These are phyloP conservation scores for Lentinula edodes DNA, from an alignment of 768 basidiomycete genomes.

Conservation along the genomic window DNA sequence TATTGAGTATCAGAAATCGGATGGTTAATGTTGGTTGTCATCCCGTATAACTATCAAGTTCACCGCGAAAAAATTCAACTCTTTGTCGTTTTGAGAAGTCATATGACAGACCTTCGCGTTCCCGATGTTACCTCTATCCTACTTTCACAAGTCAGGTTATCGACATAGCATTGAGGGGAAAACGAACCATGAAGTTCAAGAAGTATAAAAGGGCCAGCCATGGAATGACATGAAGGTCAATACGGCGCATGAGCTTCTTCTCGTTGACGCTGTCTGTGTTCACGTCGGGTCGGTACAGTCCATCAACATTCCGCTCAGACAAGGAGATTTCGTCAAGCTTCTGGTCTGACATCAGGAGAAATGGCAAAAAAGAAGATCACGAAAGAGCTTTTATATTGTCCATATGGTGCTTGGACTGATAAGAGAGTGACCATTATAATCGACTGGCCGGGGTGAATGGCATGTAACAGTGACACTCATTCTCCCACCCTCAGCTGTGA, in stretches of 20 bases:
- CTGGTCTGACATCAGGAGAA: background rate
- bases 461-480: background rate
- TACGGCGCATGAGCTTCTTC: slow-evolving; percentile 48
- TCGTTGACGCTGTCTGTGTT: slow-evolving; percentile 52
- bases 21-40: slow-evolving; percentile 45
- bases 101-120: slow-evolving; percentile 55
- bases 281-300: slow-evolving; percentile 44
- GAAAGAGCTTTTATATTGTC: background rate
- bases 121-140: slow-evolving; percentile 58
- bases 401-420: background rate
- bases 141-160: background rate
- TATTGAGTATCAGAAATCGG: slow-evolving; percentile 58
- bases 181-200: slow-evolving; percentile 52
- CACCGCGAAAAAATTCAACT: background rate
- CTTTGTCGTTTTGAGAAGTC: background rate
- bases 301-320: slow-evolving; percentile 8
- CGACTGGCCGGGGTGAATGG: background rate
- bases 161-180: background rate
- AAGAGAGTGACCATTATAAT: background rate
- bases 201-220: slow-evolving; percentile 73
- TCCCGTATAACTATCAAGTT: slow-evolving; percentile 44
- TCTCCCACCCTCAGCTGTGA: background rate
- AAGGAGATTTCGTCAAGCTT: background rate
- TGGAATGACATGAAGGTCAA: slow-evolving; percentile 66
- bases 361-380: background rate